Evolutionary conservation across 768 basidiomycete species (phyloP).

Genomic region (Sarcodon aspratus): DNA sequence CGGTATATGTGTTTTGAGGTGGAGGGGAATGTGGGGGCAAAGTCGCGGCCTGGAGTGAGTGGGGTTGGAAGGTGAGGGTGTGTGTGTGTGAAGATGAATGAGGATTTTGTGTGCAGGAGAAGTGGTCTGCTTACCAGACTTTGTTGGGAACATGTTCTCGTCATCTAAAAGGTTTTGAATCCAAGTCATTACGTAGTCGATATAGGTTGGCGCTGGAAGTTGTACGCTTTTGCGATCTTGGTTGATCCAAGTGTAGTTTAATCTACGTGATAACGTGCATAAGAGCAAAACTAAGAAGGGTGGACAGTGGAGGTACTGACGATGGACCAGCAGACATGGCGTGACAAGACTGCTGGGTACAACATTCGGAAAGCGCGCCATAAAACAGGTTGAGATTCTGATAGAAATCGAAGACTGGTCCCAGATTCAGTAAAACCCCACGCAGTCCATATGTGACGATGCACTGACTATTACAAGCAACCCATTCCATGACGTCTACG

Average conservation of each 20-base stretch:
- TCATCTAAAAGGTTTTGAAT: constrained; percentile 92
- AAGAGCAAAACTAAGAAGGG: too few relatives aligned
- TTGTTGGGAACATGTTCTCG: constrained; percentile 90
- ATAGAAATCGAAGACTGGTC: constrained; percentile 90
- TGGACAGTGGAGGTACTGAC: constrained; percentile 32
- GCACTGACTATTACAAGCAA: constrained; percentile 80
- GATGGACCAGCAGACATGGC: constrained; percentile 83
- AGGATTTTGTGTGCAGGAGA: neutral
- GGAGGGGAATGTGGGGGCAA: constrained; percentile 79
- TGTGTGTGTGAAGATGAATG: neutral
- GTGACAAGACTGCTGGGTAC: constrained; percentile 82
- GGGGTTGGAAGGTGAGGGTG: neutral
- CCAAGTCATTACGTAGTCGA: constrained; percentile 97
- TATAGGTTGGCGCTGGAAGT: constrained; percentile 89
- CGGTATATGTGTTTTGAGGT: constrained; percentile 92
- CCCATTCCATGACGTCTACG: constrained; percentile 94
- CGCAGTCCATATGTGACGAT: neutral
- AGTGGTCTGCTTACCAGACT: constrained; percentile 53
- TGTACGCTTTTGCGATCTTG: constrained; percentile 81
- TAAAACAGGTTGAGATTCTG: constrained; percentile 97
- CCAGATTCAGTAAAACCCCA: neutral
- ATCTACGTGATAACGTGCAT: constrained; percentile 26
- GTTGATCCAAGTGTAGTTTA: constrained; percentile 94
- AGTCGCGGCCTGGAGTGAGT: constrained; percentile 59
- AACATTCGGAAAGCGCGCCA: constrained; percentile 86